Percentiles rank a stretch among this genome's conserved stretches.
Evolutionary conservation across 306 rosid species (phyloP).

Genomic region (Castanopsis chinensis): DNA sequence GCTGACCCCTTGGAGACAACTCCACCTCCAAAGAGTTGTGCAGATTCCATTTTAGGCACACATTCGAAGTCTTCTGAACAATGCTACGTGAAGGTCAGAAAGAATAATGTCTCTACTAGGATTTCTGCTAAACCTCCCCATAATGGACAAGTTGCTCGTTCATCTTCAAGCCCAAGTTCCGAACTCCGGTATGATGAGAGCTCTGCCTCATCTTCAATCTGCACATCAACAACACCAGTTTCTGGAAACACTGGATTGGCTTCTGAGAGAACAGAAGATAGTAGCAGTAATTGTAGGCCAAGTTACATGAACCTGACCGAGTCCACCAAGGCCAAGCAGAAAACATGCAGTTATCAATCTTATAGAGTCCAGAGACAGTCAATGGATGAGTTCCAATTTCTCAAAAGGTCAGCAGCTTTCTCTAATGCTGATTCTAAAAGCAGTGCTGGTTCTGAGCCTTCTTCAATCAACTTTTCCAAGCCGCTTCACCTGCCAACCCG

Average conservation of each 20-base stretch:
- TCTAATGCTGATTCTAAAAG: conserved; percentile 78
- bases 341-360: conserved; percentile 26
- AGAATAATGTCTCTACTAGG: conserved; percentile 84
- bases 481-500: conserved; percentile 53
- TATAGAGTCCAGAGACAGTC: conserved; percentile 83
- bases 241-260: conserved; percentile 64
- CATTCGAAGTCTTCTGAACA: conserved; percentile 47
- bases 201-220: conserved; percentile 86
- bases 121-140: conserved; percentile 79
- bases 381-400: conserved; percentile 89
- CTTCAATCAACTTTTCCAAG: conserved; percentile 57
- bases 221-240: conserved; percentile 77
- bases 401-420: conserved; percentile 58
- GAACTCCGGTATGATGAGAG: conserved; percentile 84
- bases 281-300: conserved; percentile 48
- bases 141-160: conserved; percentile 59
- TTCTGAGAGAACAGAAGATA: conserved; percentile 71
- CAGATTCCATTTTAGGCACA: conserved; percentile 39
- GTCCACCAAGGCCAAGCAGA: conserved; percentile 80
- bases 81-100: conserved; percentile 56
- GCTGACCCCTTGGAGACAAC: conserved; percentile 49
- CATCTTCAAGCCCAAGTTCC: conserved; percentile 93
- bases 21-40: conserved; percentile 58
- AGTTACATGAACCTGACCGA: conserved; percentile 87
- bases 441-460: conserved; percentile 64